Conservation (phyloP, 257 asterid genomes). For the Vinca minor region DNA sequence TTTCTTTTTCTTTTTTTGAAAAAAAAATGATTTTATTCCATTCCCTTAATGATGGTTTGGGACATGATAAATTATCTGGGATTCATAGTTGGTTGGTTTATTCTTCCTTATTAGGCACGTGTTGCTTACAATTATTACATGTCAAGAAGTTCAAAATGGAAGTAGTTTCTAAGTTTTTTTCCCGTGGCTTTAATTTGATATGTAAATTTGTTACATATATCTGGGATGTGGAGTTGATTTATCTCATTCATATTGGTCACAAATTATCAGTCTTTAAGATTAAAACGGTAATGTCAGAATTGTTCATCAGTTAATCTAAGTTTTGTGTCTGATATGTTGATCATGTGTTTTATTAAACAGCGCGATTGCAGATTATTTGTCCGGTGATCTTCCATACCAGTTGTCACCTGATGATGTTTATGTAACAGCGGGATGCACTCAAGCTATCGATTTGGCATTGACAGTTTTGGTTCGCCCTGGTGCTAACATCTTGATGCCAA, state of each 20-base stretch:
- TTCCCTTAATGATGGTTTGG: no score
- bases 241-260: background rate
- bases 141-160: background rate
- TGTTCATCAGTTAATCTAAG: background rate
- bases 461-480: conserved; percentile 60
- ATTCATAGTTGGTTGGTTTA: no score
- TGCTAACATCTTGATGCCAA: conserved; percentile 64
- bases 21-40: no score
- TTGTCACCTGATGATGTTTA: conserved; percentile 57
- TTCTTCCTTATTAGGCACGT: no score
- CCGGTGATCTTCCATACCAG: conserved; percentile 53
- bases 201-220: background rate
- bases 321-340: background rate
- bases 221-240: background rate
- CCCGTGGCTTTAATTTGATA: background rate
- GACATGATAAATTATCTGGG: no score
- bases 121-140: background rate
- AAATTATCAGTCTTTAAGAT: background rate
- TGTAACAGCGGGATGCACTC: conserved; percentile 79
- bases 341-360: conserved; percentile 27
- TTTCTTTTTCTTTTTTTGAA: no score
- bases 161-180: background rate
- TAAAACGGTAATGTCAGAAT: background rate
- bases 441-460: conserved; percentile 63
- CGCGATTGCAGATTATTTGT: conserved; percentile 67